A percentile compares a stretch with the other conserved stretches of the same genome.
phyloP scores from a whole-genome alignment of 345 rosid genomes.

The Euphorbia lathyris region DNA sequence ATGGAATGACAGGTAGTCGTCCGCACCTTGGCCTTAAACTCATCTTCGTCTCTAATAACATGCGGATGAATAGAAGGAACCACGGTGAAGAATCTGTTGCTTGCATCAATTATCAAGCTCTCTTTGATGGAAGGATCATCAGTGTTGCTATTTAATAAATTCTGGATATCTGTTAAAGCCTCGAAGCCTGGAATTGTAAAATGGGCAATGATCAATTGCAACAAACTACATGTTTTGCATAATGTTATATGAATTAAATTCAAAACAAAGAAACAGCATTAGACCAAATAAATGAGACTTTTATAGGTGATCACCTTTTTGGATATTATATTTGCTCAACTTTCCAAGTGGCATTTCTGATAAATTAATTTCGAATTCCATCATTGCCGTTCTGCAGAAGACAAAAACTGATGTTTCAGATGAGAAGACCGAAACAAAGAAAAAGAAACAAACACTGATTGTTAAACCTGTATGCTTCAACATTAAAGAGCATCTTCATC shows the following conservation, averaged over 20 bases:
- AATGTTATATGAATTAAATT: constrained; percentile 17
- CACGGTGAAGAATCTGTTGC: constrained; percentile 91
- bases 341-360: constrained; percentile 99
- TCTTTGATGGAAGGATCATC: constrained; percentile 57
- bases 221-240: neutral
- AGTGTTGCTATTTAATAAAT: constrained; percentile 45
- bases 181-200: constrained; percentile 63
- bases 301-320: constrained; percentile 49
- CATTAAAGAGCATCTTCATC: constrained; percentile 89
- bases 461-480: constrained; percentile 77
- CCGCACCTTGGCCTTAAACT: constrained; percentile 81
- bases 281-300: constrained; percentile 11
- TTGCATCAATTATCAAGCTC: constrained; percentile 81
- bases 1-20: neutral
- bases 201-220: constrained; percentile 2
- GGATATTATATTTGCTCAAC: constrained; percentile 83
- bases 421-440: constrained; percentile 4
- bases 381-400: constrained; percentile 84
- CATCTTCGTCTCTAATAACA: constrained; percentile 77
- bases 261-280: neutral
- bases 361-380: constrained; percentile 97
- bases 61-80: constrained; percentile 92
- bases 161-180: constrained; percentile 86
- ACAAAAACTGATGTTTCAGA: constrained; percentile 23
- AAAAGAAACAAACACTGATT: constrained; percentile 1